Conservation (phyloP, 2,329 filamentous ascomycete species). For the Gnomoniopsis smithogilvyi region DNA sequence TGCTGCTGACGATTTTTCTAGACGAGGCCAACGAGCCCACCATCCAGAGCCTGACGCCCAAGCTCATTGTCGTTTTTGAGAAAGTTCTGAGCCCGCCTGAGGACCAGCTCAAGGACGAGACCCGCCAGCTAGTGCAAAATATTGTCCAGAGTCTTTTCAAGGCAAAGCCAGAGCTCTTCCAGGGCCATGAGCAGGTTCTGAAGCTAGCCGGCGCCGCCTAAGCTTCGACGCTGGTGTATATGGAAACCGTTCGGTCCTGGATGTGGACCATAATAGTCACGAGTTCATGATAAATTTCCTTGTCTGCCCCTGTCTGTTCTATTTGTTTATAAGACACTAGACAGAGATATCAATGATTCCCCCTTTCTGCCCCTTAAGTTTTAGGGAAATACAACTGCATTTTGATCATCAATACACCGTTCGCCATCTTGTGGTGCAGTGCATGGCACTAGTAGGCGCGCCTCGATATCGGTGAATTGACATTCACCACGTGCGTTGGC, state of each 20-base stretch:
- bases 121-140: constrained; percentile 61
- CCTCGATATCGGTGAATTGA: too few relatives aligned
- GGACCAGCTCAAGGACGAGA: constrained; percentile 73
- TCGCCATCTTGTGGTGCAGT: too few relatives aligned
- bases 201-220: constrained; percentile 25
- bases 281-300: constrained; percentile 14
- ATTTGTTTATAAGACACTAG: constrained; percentile 11
- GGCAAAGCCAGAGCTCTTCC: constrained; percentile 30
- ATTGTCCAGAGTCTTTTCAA: constrained; percentile 51
- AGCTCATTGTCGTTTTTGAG: constrained; percentile 68
- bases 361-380: constrained; percentile 11
- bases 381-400: too few relatives aligned
- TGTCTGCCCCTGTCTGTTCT: neutral
- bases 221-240: neutral
- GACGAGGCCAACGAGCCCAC: constrained; percentile 67
- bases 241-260: neutral
- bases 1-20: constrained; percentile 26
- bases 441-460: too few relatives aligned
- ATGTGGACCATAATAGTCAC: constrained; percentile 5
- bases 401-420: too few relatives aligned
- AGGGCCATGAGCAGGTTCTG: constrained; percentile 26
- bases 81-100: constrained; percentile 68
- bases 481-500: too few relatives aligned
- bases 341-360: constrained; percentile 20
- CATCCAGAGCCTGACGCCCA: constrained; percentile 66